Evolutionary conservation across 164 flowering plant genomes (phyloP).

Genomic region (Berberis vulgaris): DNA sequence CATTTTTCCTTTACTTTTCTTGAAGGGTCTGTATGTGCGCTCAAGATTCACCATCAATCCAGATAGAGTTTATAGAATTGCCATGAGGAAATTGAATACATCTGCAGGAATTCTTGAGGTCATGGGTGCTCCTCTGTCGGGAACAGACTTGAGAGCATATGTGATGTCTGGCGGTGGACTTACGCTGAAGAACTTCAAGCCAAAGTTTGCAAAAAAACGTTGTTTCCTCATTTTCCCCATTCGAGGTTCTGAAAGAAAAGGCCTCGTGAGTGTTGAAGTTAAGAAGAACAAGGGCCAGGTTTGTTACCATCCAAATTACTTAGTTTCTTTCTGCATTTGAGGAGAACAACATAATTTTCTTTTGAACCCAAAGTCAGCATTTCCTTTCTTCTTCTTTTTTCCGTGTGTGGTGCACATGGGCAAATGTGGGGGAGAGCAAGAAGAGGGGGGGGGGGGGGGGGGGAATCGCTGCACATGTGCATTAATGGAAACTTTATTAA

Average conservation of each 20-base stretch:
- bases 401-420: too few species aligned
- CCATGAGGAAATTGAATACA: constrained; percentile 84
- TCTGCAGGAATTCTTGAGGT: constrained; percentile 90
- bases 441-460: too few species aligned
- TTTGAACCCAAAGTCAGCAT: too few species aligned
- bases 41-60: constrained; percentile 78
- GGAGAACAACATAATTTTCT: too few species aligned
- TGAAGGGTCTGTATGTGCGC: constrained; percentile 68
- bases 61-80: constrained; percentile 83
- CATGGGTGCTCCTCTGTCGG: constrained; percentile 95
- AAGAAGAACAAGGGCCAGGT: constrained; percentile 97
- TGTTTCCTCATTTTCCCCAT: constrained; percentile 95
- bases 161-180: constrained; percentile 96
- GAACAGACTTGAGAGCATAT: constrained; percentile 88
- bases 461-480: too few species aligned
- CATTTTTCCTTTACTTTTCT: constrained; percentile 2
- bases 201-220: constrained; percentile 57
- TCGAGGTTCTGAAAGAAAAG: constrained; percentile 84
- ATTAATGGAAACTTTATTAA: too few species aligned
- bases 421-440: too few species aligned
- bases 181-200: constrained; percentile 65
- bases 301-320: constrained; percentile 8
- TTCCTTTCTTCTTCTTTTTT: too few species aligned
- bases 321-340: too few species aligned
- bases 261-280: constrained; percentile 90